A percentile compares a stretch with the other conserved stretches of the same genome.
These are phyloP conservation scores for Pseudozyma flocculosa DNA, from an alignment of 1,284 basidiomycete genomes.

Conservation along the genomic window DNA sequence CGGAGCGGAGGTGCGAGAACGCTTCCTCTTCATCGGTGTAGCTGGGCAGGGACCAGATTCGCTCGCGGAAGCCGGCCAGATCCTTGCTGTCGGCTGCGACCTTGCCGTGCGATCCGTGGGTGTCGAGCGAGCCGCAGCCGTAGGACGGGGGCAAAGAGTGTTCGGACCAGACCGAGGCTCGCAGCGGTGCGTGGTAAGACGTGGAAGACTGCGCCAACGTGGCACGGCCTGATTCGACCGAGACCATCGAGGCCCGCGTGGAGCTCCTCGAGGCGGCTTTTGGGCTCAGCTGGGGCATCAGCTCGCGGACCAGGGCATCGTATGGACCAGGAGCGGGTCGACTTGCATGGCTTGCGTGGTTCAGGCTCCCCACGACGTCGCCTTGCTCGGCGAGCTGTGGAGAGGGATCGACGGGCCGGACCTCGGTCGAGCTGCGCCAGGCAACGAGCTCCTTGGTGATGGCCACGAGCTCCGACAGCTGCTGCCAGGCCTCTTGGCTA, in stretches of 20 bases:
- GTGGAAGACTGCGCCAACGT: neutral
- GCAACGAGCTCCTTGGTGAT: constrained; percentile 7
- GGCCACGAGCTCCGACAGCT: constrained; percentile 2
- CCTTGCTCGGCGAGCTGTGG: neutral
- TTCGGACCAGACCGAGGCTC: neutral
- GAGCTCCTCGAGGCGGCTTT: neutral
- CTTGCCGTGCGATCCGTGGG: neutral
- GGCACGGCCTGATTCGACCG: neutral
- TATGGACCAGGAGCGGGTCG: too few relatives aligned
- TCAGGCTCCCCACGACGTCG: neutral
- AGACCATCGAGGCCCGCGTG: neutral
- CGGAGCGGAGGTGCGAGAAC: neutral
- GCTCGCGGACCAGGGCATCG: too few relatives aligned
- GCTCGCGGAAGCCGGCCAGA: too few relatives aligned
- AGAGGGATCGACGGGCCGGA: neutral
- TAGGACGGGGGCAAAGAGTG: neutral
- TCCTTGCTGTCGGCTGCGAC: too few relatives aligned
- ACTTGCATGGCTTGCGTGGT: neutral
- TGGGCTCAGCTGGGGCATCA: too few relatives aligned
- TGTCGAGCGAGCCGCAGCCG: neutral
- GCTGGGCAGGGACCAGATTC: neutral
- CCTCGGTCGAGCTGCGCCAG: neutral
- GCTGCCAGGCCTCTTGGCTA: neutral
- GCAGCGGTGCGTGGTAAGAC: neutral
- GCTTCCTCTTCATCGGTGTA: neutral